Evolutionary conservation across 1,139 yeast genomes (phyloP), one percentile per base, ranked within the genome.

Genomic region (Sugiyamaella paludigena): DNA sequence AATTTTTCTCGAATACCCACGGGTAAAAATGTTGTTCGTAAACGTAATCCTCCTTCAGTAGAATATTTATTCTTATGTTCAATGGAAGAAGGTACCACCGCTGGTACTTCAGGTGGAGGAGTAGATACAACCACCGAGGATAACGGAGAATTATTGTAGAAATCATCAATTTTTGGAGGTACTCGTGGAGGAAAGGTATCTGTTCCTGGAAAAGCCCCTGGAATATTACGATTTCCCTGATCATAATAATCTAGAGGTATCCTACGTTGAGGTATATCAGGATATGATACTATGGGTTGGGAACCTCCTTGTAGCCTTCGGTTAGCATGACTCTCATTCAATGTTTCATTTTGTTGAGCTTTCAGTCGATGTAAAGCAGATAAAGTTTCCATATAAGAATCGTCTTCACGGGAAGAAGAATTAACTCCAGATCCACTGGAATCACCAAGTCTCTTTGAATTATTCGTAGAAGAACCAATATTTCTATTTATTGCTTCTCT

Each of bases 11-110:
- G 69, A 13, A 80, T 64, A 28, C 65, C 64, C 0, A 63, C 52
- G 0, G 85, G 83, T 12, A 79, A 59, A 58, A 73, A 79, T 1
- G 79, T 62, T 0, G 80, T 69, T 42, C 83, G 69, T 39, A 80
- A 62, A 2, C 81, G 77, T 5, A 67, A 68, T 0, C 83, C 83
- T 26, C 75, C 76, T 57, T 80, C 84, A 0, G 81, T 76, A 24
- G 62, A 57, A 48, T 69, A 65, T 10, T 66, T 64, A 0, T 75
- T 64, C 52, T 72, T 71, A 59, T 77, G 80, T 39, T 36, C 41
- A 24, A 45, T 27, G n/a, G 43, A 24, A 12, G 36, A 11, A 5
- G 42, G 12, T 26, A 37, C 19, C 1, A 28, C 37, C n/a, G 36
- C 15, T 16, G 29, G 30, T 19, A 4, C 15, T 15, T 2, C 15